Base-by-base conservation (phyloP, 768 basidiomycete genomes). In the Boletellus ananiceps region DNA sequence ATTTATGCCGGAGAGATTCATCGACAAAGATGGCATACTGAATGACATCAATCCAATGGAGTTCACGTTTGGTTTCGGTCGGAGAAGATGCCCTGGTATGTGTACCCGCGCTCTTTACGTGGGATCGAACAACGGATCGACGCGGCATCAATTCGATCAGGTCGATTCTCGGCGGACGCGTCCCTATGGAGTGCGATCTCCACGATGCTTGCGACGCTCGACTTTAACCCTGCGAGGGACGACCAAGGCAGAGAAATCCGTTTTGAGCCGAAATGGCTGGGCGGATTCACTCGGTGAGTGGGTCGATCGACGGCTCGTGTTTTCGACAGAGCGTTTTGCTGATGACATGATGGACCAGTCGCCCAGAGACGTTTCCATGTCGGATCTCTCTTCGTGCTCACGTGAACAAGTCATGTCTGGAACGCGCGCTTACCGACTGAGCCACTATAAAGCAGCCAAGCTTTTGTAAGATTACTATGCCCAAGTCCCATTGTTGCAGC, bases 181-280 rank as follows among this genome's bases (percentile, higher is more conserved):
- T 58, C 65, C 1, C 49, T 71, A 9, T 69, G 64, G 56, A 46
- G 59, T 16, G 59, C 57, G 11, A 54, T 69, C 8, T 52, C 61
- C 5, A 58, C 51, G 33, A 61, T 67, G 39, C 64, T 69, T 4
- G 55, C 64, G 8, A 46, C 53, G 14, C 67, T 73, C 41, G 51
- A 47, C 12, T 61, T 71, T 31, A 57, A 54, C 29, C 58, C 58
- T 41, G 58, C 50, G 3, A 55, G 33, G 33, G 66, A 63, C 32
- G 35, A 35, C 0, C 49, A 61, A 4, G 67, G 66, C 15, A 54
- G 57, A 8, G 58, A 55, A 18, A 46, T 67, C 11, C 51, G 60
- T 34, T 50, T 63, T 19, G 51, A 50, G 21, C 55, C 50, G 7
- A 49, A 23, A 16, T 59, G 51, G 50, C 55, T 59, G 2, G 55